These are phyloP conservation scores for Globisporangium irregulare DNA, from an alignment of 352 stramenopile species.

Conservation along the genomic window DNA sequence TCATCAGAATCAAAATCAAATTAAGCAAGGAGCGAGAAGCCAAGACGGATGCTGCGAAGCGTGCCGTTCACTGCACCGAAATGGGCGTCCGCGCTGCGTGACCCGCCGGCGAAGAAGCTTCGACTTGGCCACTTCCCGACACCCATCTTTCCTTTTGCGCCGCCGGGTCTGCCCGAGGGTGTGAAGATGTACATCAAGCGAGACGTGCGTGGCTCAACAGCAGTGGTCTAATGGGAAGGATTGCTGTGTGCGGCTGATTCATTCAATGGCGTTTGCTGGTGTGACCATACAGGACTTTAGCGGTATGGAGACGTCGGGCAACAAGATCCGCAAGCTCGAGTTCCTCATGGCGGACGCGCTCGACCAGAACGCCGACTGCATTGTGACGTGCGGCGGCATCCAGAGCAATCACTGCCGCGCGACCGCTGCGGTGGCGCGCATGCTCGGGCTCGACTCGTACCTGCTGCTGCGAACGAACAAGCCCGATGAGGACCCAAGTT, in stretches of 20 bases:
- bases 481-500: conserved; percentile 58
- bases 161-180: conserved; percentile 60
- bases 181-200: conserved; percentile 85
- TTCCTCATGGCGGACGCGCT: conserved; percentile 91
- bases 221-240: background rate
- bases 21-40: background rate
- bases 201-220: conserved; percentile 34
- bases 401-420: conserved; percentile 95
- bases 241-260: conserved; percentile 2
- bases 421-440: conserved; percentile 78
- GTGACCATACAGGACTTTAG: conserved; percentile 60
- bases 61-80: conserved; percentile 56
- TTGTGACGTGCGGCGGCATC: conserved; percentile 92
- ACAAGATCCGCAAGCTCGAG: conserved; percentile 96
- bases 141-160: conserved; percentile 69
- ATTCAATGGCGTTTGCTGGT: background rate
- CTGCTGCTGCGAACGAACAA: conserved; percentile 87
- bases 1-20: conserved; percentile 1
- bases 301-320: conserved; percentile 90
- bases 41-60: conserved; percentile 48
- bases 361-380: conserved; percentile 75
- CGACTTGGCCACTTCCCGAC: conserved; percentile 77
- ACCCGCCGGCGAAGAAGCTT: conserved; percentile 46
- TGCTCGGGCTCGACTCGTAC: conserved; percentile 90
- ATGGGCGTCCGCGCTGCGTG: conserved; percentile 54